These are phyloP conservation scores for Linnemannia elongata DNA, from an alignment of 192 early-diverging fungal species.

Conservation along the genomic window DNA sequence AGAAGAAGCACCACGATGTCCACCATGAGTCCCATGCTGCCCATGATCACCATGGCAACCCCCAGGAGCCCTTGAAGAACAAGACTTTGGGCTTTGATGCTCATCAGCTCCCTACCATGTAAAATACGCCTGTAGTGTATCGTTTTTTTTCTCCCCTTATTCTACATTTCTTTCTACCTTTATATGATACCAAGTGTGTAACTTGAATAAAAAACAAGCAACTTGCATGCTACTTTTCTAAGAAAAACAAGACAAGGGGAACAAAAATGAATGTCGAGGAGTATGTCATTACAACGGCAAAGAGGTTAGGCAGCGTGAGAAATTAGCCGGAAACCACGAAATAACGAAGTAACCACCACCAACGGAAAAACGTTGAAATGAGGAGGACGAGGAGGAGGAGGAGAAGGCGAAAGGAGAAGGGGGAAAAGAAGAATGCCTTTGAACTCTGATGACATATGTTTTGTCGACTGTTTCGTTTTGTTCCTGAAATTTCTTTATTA, in stretches of 20 bases:
- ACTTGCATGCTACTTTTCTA: neutral
- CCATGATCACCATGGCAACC: neutral
- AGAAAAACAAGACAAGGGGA: neutral
- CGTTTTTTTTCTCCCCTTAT: neutral
- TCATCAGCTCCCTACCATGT: neutral
- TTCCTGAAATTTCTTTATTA: no score
- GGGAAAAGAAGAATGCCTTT: no score
- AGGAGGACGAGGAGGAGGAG: no score
- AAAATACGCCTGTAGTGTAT: neutral
- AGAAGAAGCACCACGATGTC: neutral
- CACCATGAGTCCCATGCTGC: neutral
- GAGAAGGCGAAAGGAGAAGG: no score
- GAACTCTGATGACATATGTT: no score
- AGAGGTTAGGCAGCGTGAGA: no score
- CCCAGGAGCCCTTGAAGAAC: neutral
- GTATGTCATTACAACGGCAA: no score
- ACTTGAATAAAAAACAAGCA: neutral
- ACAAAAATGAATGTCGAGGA: no score
- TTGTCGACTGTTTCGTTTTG: no score
- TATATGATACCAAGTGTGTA: neutral
- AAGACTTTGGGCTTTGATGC: neutral
- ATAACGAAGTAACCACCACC: no score
- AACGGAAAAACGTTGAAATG: no score
- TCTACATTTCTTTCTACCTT: neutral
- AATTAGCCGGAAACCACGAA: no score